Evolutionary conservation across 1,284 basidiomycete species (phyloP).

Genomic region (Cutaneotrichosporon cyanovorans): DNA sequence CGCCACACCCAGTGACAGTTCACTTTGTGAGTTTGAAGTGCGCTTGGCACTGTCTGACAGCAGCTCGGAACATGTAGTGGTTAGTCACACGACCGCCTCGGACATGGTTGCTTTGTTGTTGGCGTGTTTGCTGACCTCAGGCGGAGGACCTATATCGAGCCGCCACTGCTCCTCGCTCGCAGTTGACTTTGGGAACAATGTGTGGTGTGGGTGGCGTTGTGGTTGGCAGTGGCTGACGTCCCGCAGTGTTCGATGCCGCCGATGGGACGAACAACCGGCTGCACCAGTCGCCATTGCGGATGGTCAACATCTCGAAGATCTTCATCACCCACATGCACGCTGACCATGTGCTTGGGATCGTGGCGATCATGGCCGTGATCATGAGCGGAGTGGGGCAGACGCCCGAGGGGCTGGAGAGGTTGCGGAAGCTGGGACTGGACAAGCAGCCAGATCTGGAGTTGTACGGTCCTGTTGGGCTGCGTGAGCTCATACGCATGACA

Average conservation of each 20-base stretch:
- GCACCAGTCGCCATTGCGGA: conserved; percentile 56
- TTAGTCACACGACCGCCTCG: conserved; percentile 10
- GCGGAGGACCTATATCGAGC: conserved; percentile 42
- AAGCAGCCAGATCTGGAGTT: conserved; percentile 60
- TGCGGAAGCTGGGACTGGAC: conserved; percentile 26
- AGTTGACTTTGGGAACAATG: conserved; percentile 43
- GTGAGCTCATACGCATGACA: conserved; percentile 65
- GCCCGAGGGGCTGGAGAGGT: conserved; percentile 24
- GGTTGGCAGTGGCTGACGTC: conserved; percentile 2
- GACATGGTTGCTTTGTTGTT: too few species aligned
- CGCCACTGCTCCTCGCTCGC: conserved; percentile 45
- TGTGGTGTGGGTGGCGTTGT: conserved; percentile 39
- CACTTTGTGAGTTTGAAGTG: conserved; percentile 37
- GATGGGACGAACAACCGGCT: conserved; percentile 81
- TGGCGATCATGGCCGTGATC: conserved; percentile 61
- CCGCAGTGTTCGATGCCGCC: conserved; percentile 78
- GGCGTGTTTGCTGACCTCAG: conserved; percentile 26
- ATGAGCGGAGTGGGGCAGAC: conserved; percentile 51
- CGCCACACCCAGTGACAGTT: conserved; percentile 27
- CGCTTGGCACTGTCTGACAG: too few species aligned
- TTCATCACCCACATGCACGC: conserved; percentile 89
- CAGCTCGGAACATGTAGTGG: conserved; percentile 46
- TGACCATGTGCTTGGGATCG: conserved; percentile 73
- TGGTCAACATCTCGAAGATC: conserved; percentile 59
- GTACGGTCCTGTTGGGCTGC: conserved; percentile 76